These are phyloP conservation scores for Rhododendron henanense DNA, from an alignment of 148 eudicot genomes.

Conservation along the genomic window DNA sequence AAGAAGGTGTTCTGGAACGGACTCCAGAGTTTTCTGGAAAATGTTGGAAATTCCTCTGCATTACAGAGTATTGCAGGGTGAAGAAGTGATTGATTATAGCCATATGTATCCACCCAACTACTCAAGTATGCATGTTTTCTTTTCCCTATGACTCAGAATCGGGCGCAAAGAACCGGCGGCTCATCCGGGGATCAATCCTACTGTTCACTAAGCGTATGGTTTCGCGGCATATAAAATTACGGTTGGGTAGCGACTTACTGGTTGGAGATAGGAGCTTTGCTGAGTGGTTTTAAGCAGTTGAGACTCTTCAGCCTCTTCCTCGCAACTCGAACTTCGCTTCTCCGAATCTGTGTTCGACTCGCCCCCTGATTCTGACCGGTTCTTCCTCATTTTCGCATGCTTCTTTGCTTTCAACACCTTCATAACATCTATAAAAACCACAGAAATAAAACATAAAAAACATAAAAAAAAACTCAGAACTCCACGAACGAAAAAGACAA, in stretches of 20 bases:
- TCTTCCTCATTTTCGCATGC: conserved; percentile 63
- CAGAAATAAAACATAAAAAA: not conserved
- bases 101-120: not conserved
- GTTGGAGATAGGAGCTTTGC: conserved; percentile 23
- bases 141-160: no score
- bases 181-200: no score
- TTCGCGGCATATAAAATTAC: not conserved
- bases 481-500: not conserved
- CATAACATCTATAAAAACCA: conserved; percentile 59
- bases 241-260: not conserved
- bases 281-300: conserved; percentile 27
- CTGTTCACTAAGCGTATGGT: no score
- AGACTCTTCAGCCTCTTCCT: conserved; percentile 23
- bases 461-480: not conserved
- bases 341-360: conserved; percentile 21
- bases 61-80: not conserved
- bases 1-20: no score
- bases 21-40: not conserved
- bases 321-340: conserved; percentile 20
- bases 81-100: not conserved
- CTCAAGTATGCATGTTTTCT: no score
- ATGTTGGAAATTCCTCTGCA: not conserved
- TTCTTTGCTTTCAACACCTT: conserved; percentile 75
- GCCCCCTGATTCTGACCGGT: conserved; percentile 31
- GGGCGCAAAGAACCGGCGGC: no score